These are phyloP conservation scores for Spathaspora arborariae DNA, from an alignment of 805 yeast genomes.

Conservation along the genomic window DNA sequence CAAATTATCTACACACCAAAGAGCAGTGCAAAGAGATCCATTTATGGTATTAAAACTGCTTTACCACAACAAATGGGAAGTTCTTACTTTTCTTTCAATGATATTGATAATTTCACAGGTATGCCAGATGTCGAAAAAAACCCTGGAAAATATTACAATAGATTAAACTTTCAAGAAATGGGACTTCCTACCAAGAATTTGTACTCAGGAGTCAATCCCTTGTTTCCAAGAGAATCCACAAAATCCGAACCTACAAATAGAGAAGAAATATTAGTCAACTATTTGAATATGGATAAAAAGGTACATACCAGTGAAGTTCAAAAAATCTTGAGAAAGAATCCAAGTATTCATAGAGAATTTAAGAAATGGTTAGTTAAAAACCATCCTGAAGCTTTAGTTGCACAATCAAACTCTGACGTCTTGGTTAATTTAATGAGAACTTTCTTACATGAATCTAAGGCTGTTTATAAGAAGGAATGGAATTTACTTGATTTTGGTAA, in stretches of 20 bases:
- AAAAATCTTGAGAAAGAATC: constrained; percentile 37
- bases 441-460: constrained; percentile 23
- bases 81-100: constrained; percentile 59
- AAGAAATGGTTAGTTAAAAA: constrained; percentile 50
- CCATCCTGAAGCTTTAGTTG: constrained; percentile 38
- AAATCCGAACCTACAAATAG: constrained; percentile 15
- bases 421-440: constrained; percentile 25
- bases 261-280: constrained; percentile 26
- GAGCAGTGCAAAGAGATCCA: constrained; percentile 59
- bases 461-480: constrained; percentile 19
- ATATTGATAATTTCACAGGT: constrained; percentile 62
- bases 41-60: constrained; percentile 72
- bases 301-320: constrained; percentile 27
- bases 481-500: constrained; percentile 21
- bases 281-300: constrained; percentile 27
- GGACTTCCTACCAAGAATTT: constrained; percentile 46
- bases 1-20: constrained; percentile 71
- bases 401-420: constrained; percentile 7
- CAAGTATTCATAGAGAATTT: constrained; percentile 49
- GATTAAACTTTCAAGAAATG: constrained; percentile 65
- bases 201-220: constrained; percentile 33
- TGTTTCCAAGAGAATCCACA: constrained; percentile 34
- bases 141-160: constrained; percentile 56
- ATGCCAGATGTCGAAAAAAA: constrained; percentile 69
- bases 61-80: constrained; percentile 60